phyloP scores from a whole-genome alignment of 768 basidiomycete species.

The Termitomyces sp. region DNA sequence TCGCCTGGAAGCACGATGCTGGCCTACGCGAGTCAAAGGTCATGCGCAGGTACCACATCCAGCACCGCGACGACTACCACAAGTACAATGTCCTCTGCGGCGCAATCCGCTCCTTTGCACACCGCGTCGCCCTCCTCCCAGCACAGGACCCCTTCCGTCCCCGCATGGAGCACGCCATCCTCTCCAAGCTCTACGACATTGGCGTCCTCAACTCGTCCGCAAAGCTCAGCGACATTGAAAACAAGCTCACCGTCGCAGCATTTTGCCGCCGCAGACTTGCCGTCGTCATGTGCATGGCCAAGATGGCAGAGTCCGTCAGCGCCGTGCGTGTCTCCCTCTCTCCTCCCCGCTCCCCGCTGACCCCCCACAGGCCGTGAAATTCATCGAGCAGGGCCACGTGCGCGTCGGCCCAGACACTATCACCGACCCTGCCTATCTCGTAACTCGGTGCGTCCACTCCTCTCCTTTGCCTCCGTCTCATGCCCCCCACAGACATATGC shows the following conservation, averaged over 20 bases:
- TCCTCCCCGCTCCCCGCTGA: no score
- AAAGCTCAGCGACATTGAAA: conserved; percentile 93
- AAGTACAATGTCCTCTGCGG: conserved; percentile 98
- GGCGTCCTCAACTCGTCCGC: conserved; percentile 83
- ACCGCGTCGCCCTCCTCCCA: conserved; percentile 83
- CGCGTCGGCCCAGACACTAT: conserved; percentile 95
- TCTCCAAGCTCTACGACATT: conserved; percentile 96
- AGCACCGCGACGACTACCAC: conserved; percentile 91
- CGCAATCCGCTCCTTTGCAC: conserved; percentile 75
- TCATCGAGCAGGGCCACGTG: conserved; percentile 97
- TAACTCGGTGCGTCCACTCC: conserved; percentile 58
- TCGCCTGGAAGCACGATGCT: conserved; percentile 97
- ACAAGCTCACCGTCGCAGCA: conserved; percentile 92
- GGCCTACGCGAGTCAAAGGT: conserved; percentile 87
- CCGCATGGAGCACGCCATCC: conserved; percentile 79
- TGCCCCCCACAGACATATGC: conserved; percentile 73
- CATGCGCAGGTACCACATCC: conserved; percentile 93
- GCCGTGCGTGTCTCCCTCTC: conserved; percentile 48
- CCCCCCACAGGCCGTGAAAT: conserved; percentile 74
- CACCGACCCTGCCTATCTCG: conserved; percentile 93
- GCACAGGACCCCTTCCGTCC: conserved; percentile 83
- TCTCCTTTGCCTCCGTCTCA: neutral
- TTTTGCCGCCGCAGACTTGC: conserved; percentile 90
- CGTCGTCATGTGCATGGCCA: conserved; percentile 86
- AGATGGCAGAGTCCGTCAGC: conserved; percentile 95